Evolutionary conservation across 768 basidiomycete species (phyloP).

Genomic region (Udeniomyces megalosporus): DNA sequence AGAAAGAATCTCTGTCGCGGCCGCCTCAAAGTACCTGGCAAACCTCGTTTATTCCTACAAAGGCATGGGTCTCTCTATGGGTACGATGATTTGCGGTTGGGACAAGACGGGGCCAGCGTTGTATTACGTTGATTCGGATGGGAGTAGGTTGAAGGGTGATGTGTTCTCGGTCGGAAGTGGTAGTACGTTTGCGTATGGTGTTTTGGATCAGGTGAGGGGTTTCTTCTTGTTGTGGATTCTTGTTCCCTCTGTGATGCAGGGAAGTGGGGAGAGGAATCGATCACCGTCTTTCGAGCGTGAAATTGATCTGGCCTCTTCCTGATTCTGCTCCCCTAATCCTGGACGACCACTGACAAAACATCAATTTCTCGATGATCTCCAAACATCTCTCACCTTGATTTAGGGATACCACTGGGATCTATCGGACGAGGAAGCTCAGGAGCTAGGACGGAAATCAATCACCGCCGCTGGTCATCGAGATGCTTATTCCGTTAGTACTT

Average conservation of each 20-base stretch:
- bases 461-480: conserved; percentile 86
- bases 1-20: conserved; percentile 97
- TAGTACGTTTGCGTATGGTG: conserved; percentile 97
- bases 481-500: conserved; percentile 48
- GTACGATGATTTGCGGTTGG: conserved; percentile 99
- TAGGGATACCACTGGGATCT: conserved; percentile 58
- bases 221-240: not conserved
- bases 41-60: conserved; percentile 97
- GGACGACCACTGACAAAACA: too few species aligned
- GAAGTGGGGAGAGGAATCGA: not conserved
- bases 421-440: conserved; percentile 80
- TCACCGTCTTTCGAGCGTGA: not conserved
- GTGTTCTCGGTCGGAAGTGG: conserved; percentile 98
- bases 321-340: not conserved
- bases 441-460: conserved; percentile 81
- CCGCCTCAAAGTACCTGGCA: conserved; percentile 90
- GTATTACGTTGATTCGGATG: conserved; percentile 97
- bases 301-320: not conserved
- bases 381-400: not conserved
- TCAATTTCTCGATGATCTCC: too few species aligned
- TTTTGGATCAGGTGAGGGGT: conserved; percentile 88
- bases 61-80: conserved; percentile 98
- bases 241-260: not conserved
- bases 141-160: conserved; percentile 84
- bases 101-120: conserved; percentile 94